A percentile compares a stretch with the other conserved stretches of the same genome.
phyloP scores from a whole-genome alignment of 2,329 filamentous ascomycete species.

The Curvularia lunata region DNA sequence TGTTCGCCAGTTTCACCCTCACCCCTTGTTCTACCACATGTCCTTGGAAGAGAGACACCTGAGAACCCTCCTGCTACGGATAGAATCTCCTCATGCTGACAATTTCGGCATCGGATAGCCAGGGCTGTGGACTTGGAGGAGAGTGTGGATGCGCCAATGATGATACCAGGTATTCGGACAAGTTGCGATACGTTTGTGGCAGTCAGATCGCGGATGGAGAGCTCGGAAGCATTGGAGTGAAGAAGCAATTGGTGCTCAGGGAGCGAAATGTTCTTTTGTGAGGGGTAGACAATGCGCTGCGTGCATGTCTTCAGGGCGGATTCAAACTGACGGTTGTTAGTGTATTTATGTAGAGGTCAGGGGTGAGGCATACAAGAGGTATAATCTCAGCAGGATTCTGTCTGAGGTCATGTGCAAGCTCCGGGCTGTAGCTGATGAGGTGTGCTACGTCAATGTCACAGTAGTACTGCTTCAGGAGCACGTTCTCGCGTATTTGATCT shows the following conservation, averaged over 20 bases:
- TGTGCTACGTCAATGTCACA: constrained; percentile 97
- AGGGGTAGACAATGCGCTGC: constrained; percentile 89
- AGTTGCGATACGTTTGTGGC: constrained; percentile 91
- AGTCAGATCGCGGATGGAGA: constrained; percentile 91
- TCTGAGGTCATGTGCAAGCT: constrained; percentile 86
- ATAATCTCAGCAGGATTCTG: constrained; percentile 93
- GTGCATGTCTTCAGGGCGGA: constrained; percentile 88
- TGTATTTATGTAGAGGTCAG: background rate
- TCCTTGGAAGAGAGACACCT: constrained; percentile 81
- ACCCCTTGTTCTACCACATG: constrained; percentile 70
- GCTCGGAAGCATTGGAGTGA: constrained; percentile 87
- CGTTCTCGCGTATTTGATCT: constrained; percentile 95
- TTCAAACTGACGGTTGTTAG: constrained; percentile 73
- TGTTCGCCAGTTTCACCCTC: constrained; percentile 72
- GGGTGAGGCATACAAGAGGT: constrained; percentile 70
- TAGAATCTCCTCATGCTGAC: constrained; percentile 73
- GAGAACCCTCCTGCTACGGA: constrained; percentile 84
- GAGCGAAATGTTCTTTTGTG: constrained; percentile 68
- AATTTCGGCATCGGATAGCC: constrained; percentile 86
- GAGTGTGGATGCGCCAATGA: constrained; percentile 95
- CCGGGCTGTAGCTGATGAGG: constrained; percentile 94
- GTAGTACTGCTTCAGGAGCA: constrained; percentile 89
- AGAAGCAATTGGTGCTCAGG: constrained; percentile 94
- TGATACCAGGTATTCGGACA: constrained; percentile 95
- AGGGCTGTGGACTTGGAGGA: constrained; percentile 93